A percentile compares a stretch with the other conserved stretches of the same genome.
Conservation (phyloP, 345 rosid species). For the Raphanus sativus region DNA sequence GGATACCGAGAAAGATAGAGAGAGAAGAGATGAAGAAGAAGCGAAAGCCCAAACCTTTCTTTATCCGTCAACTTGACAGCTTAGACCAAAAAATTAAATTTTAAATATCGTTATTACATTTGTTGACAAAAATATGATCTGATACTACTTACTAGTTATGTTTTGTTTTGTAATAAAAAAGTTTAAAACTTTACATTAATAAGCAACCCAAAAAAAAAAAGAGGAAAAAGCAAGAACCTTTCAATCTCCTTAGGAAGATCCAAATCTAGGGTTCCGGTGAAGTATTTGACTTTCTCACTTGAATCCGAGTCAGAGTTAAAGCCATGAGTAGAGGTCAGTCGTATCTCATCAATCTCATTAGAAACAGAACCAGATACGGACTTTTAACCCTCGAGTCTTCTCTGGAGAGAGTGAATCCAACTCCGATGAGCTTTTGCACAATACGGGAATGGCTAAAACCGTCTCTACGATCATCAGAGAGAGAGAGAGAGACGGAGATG, state of each 20-base stretch:
- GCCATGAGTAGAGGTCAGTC: constrained; percentile 48
- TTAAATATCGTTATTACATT: not conserved
- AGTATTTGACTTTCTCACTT: not conserved
- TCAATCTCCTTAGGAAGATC: constrained; percentile 7
- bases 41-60: constrained; percentile 8
- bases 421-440: constrained; percentile 12
- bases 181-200: not conserved
- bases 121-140: constrained; percentile 5
- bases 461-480: constrained; percentile 51
- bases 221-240: not conserved
- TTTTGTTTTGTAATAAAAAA: constrained; percentile 7
- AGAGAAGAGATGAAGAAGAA: not conserved
- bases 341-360: constrained; percentile 27
- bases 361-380: constrained; percentile 42
- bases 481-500: constrained; percentile 46
- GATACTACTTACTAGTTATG: no score
- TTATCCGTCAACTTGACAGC: constrained; percentile 26
- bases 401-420: constrained; percentile 14
- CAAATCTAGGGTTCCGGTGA: constrained; percentile 29
- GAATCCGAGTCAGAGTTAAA: not conserved
- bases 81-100: not conserved
- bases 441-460: constrained; percentile 44
- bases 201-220: not conserved
- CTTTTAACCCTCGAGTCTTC: constrained; percentile 31
- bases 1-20: constrained; percentile 1